Evolutionary conservation across 176 grass and related monocot genomes (phyloP), one percentile per base, ranked within the genome.

Genomic region (Bonia amplexicaulis): DNA sequence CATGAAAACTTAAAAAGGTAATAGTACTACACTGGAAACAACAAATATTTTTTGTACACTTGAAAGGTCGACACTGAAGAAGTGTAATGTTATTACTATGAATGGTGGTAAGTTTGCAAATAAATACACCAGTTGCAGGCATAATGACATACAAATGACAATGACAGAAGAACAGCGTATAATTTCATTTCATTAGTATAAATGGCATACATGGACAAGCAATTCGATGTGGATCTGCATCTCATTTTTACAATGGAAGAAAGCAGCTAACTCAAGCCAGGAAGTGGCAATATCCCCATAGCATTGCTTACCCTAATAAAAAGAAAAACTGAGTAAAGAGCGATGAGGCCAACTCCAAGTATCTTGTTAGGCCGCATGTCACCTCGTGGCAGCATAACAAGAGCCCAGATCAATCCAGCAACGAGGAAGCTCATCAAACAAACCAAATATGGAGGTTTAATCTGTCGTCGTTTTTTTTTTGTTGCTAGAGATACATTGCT

Each of bases 391-490:
- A 99, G 80, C 72, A 94, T 84, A 55, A 96, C 84, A 75, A 99
- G 87, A 86, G 90, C 85, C 91, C 93, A 99, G 17, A 96, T 69
- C 51, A 99, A 89, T 65, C 93, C 93, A 89, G 80, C 83, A 54
- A 99, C 81, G 4, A 99, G 96, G 85, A 99, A 99, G 66, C 86
- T 73, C 86, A 96, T 92, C n/a, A n/a, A n/a, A n/a, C n/a, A n/a
- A n/a, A n/a, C n/a, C n/a, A n/a, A n/a, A n/a, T n/a, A n/a, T n/a
- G n/a, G n/a, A n/a, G n/a, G n/a, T n/a, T n/a, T n/a, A n/a, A n/a
- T n/a, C n/a, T n/a, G n/a, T n/a, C n/a, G n/a, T n/a, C n/a, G n/a
- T n/a, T n/a, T n/a, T n/a, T n/a, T n/a, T n/a, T n/a, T n/a, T n/a
- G n/a, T n/a, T n/a, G n/a, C n/a, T n/a, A n/a, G n/a, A n/a, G n/a